phyloP scores from a whole-genome alignment of 352 stramenopile genomes.

The Globisporangium spinosum region DNA sequence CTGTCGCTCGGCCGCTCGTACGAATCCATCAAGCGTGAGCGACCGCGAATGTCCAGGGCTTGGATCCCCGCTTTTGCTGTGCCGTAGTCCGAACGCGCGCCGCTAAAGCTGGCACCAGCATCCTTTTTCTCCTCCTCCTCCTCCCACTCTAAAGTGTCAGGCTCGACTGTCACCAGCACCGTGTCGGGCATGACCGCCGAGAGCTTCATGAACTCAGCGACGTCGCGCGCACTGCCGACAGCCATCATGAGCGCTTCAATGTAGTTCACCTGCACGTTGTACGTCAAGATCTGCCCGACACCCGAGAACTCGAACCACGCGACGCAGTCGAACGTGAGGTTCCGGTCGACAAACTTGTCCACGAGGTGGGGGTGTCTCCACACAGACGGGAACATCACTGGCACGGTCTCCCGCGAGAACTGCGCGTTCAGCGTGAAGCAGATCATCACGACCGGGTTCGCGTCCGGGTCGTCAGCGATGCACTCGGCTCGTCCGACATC shows the following conservation, averaged over 20 bases:
- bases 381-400: conserved; percentile 24
- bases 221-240: conserved; percentile 9
- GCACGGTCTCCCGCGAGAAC: conserved; percentile 13
- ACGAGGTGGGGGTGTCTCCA: conserved; percentile 17
- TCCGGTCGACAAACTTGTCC: conserved; percentile 13
- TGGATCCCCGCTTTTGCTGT: not conserved
- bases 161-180: not conserved
- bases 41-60: not conserved
- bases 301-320: conserved; percentile 22
- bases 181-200: not conserved
- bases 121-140: not conserved
- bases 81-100: not conserved
- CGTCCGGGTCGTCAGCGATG: not conserved
- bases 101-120: too few species aligned
- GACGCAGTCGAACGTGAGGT: conserved; percentile 21
- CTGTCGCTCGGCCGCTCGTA: not conserved
- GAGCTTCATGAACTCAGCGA: conserved; percentile 3
- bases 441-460: conserved; percentile 4
- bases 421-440: not conserved
- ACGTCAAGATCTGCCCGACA: conserved; percentile 15
- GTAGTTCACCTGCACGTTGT: conserved; percentile 22
- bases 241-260: conserved; percentile 15
- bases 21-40: not conserved
- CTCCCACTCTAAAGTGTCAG: not conserved
- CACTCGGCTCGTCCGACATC: not conserved